Percentiles rank a stretch among this genome's conserved stretches.
These are phyloP conservation scores for barrel medic (Medicago truncatula) DNA, from an alignment of 306 rosid genomes.

Conservation along the genomic window MtrunA17r5.0-ANR NC_053048.1:21220001-21220500, in stretches of 20 bases:
- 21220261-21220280: not conserved
- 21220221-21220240: not conserved
- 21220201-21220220: not conserved
- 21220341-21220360: not conserved
- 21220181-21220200: too few species aligned
- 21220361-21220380: not conserved
- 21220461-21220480: not conserved
- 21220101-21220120: too few species aligned
- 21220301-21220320: not conserved
- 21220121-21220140: too few species aligned
- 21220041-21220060: too few species aligned
- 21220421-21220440: not conserved
- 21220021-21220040: too few species aligned
- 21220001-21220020: too few species aligned
- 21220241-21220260: not conserved
- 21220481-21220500: not conserved
- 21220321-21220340: not conserved
- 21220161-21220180: too few species aligned
- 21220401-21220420: too few species aligned
- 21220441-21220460: not conserved
- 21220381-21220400: not conserved
- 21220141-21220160: too few species aligned
- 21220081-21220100: too few species aligned
- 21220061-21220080: too few species aligned
- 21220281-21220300: not conserved